Conservation (phyloP, 1,284 basidiomycete genomes). For the Phlebopus sp. region DNA sequence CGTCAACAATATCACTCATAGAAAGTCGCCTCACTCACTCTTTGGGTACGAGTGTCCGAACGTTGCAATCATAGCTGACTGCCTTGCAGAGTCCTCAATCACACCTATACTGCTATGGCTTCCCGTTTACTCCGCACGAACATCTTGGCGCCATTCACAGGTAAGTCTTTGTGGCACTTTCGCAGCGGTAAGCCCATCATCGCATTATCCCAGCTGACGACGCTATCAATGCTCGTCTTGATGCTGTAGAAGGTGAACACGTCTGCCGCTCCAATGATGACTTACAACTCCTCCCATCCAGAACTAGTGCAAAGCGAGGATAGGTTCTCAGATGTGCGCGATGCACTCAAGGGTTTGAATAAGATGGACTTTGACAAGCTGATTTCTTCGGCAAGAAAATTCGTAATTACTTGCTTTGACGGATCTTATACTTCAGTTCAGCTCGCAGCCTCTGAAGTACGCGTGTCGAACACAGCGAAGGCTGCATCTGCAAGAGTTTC, state of each 20-base stretch:
- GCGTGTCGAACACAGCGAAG: constrained; percentile 51
- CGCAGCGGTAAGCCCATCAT: neutral
- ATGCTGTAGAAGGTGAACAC: constrained; percentile 74
- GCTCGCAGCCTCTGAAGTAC: constrained; percentile 64
- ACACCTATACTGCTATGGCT: constrained; percentile 89
- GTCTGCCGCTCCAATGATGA: neutral
- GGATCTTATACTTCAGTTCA: constrained; percentile 25
- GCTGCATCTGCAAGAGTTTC: constrained; percentile 67
- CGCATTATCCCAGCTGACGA: constrained; percentile 24
- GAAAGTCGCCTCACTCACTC: constrained; percentile 65
- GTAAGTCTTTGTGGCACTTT: constrained; percentile 36
- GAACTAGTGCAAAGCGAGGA: constrained; percentile 79
- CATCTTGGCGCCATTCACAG: constrained; percentile 80
- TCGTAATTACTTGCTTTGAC: neutral
- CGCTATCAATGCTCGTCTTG: constrained; percentile 77
- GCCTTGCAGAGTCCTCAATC: constrained; percentile 58
- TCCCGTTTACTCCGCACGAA: constrained; percentile 74
- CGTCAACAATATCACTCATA: constrained; percentile 66
- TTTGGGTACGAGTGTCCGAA: constrained; percentile 57
- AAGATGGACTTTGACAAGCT: constrained; percentile 89
- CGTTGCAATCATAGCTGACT: neutral
- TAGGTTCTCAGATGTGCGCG: constrained; percentile 64
- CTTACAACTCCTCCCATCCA: constrained; percentile 31
- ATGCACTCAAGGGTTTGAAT: constrained; percentile 67
- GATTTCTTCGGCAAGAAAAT: constrained; percentile 59